These are phyloP conservation scores for Aspergillus tamarii DNA, from an alignment of 2,329 filamentous ascomycete species.

Conservation along the genomic window DNA sequence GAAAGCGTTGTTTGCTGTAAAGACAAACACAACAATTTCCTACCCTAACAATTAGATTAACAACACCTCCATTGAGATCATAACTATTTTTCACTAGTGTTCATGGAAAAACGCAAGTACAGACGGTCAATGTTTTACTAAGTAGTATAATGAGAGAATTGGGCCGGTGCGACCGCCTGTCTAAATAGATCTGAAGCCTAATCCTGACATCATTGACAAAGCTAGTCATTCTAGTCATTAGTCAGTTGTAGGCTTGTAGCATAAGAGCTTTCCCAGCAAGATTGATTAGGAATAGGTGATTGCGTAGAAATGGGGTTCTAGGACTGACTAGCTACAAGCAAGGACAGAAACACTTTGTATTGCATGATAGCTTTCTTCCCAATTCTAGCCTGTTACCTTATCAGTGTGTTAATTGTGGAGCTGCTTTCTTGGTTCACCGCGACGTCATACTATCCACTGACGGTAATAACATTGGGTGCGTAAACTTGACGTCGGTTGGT, in stretches of 20 bases:
- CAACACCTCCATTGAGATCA: no score
- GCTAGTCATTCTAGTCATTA: not conserved
- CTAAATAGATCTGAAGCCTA: not conserved
- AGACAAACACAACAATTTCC: slow-evolving; percentile 15
- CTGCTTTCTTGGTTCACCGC: slow-evolving; percentile 3
- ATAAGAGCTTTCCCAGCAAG: not conserved
- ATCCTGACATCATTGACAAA: not conserved
- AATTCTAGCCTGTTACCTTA: not conserved
- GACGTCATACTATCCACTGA: slow-evolving; percentile 15
- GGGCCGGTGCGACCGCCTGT: not conserved
- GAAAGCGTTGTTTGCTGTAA: slow-evolving; percentile 23
- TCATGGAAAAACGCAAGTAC: not conserved
- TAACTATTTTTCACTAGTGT: not conserved
- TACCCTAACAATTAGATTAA: not conserved
- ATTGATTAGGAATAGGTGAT: not conserved
- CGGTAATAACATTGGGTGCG: slow-evolving; percentile 11
- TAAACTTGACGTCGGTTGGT: slow-evolving; percentile 26
- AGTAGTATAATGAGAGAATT: not conserved
- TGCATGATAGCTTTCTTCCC: not conserved
- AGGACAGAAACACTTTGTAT: not conserved
- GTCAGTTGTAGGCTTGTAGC: no score
- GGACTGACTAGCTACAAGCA: not conserved
- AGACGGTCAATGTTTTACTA: not conserved
- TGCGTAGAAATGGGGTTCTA: not conserved
- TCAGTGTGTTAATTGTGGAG: not conserved